phyloP scores from a whole-genome alignment of 345 rosid species.

The Eucalyptus marginata region DNA sequence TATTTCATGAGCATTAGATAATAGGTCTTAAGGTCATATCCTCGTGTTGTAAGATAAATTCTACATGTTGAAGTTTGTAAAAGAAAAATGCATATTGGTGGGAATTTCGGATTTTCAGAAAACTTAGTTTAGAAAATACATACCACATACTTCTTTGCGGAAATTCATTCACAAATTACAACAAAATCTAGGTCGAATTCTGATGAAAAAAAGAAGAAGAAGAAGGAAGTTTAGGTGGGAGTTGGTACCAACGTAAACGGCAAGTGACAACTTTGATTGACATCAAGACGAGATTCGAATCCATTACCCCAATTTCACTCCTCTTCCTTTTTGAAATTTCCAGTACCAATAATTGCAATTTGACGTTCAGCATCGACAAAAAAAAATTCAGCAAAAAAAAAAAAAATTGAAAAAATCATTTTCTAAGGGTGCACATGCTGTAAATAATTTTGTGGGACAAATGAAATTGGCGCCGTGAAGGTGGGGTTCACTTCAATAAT shows the following conservation, averaged over 20 bases:
- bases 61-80: background rate
- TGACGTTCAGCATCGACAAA: background rate
- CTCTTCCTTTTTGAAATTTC: background rate
- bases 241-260: background rate
- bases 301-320: background rate
- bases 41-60: background rate
- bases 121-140: background rate
- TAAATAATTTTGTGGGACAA: background rate
- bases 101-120: background rate
- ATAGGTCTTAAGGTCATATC: rapidly evolving
- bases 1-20: rapidly evolving
- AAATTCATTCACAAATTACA: background rate
- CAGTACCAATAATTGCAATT: background rate
- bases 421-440: background rate
- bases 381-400: background rate
- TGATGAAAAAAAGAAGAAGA: background rate
- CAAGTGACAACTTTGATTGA: background rate
- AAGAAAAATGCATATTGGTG: background rate
- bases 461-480: background rate
- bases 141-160: background rate
- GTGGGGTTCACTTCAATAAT: background rate
- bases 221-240: background rate
- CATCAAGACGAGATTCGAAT: background rate
- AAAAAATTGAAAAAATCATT: background rate
- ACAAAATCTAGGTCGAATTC: background rate